A percentile compares a stretch with the other conserved stretches of the same genome.
phyloP scores from a whole-genome alignment of 768 basidiomycete genomes.

The Omphalotus guepiniiformis region DNA sequence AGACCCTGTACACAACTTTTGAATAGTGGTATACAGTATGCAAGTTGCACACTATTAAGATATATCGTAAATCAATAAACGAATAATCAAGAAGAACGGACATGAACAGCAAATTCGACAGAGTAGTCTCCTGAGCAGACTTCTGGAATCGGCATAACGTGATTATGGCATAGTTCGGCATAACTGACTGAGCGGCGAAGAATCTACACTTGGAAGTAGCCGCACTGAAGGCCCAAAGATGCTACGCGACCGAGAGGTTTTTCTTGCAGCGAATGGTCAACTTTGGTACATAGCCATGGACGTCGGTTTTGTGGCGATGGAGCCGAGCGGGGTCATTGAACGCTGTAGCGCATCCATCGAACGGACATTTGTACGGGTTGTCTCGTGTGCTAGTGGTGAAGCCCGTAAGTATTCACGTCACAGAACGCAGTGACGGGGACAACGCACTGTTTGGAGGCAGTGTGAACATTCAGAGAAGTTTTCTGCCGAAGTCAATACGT shows the following conservation, averaged over 20 bases:
- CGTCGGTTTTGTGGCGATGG: slow-evolving; percentile 53
- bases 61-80: no score
- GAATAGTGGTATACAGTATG: no score
- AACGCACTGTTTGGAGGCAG: slow-evolving; percentile 47
- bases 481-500: slow-evolving; percentile 29
- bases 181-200: no score
- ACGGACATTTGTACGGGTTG: slow-evolving; percentile 50
- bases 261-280: slow-evolving; percentile 30
- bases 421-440: background rate
- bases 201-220: no score
- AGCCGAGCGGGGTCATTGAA: slow-evolving; percentile 67
- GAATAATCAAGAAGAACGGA: no score
- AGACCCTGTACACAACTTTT: no score
- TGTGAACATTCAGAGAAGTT: slow-evolving; percentile 55
- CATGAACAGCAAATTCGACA: no score
- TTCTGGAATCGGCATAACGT: no score
- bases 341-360: slow-evolving; percentile 38
- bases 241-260: slow-evolving; percentile 42
- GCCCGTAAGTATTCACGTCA: background rate
- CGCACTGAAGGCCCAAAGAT: no score
- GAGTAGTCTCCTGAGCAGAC: no score
- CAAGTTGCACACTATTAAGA: no score
- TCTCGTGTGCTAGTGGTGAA: slow-evolving; percentile 46
- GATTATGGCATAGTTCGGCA: no score
- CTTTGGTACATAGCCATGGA: slow-evolving; percentile 47